Evolutionary conservation across 2,329 filamentous ascomycete genomes (phyloP).

Genomic region (Fusarium sp.): DNA sequence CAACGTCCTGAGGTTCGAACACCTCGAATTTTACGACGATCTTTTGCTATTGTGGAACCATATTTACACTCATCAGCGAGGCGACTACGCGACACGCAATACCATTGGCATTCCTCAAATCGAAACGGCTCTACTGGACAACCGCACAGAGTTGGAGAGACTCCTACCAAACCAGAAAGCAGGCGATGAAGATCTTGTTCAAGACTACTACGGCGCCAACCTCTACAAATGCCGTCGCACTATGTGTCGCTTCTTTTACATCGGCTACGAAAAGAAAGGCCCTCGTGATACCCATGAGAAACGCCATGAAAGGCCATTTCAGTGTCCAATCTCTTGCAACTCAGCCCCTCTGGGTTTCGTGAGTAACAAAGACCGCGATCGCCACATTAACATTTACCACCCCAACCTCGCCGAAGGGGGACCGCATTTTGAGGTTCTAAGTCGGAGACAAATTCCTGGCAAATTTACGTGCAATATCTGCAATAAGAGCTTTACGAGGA

Average conservation of each 20-base stretch:
- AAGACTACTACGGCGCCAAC: not conserved
- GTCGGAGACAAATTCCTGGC: not conserved
- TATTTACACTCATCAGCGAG: conserved; percentile 11
- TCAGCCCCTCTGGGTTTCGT: not conserved
- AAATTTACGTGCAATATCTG: not conserved
- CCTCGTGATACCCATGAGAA: not conserved
- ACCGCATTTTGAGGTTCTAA: not conserved
- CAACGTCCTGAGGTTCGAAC: accelerated
- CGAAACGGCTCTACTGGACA: not conserved
- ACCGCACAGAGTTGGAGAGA: not conserved
- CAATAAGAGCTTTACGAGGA: not conserved
- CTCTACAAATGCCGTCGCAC: not conserved
- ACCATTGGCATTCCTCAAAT: not conserved
- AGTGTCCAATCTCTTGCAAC: not conserved
- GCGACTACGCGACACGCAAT: not conserved
- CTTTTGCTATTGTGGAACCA: not conserved
- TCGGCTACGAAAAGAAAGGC: not conserved
- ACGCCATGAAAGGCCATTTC: conserved; percentile 1
- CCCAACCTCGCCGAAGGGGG: accelerated
- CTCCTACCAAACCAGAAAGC: accelerated
- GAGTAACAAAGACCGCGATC: not conserved
- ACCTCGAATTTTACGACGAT: not conserved
- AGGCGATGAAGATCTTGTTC: not conserved
- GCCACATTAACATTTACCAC: conserved; percentile 2
- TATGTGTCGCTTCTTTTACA: conserved; percentile 1